Evolutionary conservation across 257 asterid species (phyloP).

Genomic region (Solanum pinnatisectum): DNA sequence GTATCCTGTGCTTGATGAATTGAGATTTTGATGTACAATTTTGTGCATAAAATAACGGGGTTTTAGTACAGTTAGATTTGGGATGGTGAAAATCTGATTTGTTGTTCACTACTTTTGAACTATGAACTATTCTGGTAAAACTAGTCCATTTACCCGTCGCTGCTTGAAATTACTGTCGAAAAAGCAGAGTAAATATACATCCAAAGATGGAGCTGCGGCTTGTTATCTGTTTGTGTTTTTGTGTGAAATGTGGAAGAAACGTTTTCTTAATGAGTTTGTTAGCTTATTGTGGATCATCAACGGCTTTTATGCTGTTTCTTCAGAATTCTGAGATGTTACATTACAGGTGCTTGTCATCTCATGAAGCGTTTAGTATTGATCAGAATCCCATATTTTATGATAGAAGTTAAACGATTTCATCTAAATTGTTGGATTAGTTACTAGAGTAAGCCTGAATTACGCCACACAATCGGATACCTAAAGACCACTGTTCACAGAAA

Average conservation of each 20-base stretch:
- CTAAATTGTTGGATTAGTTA: not conserved
- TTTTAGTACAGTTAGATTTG: constrained; percentile 8
- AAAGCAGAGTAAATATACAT: constrained; percentile 20
- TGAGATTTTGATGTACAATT: not conserved
- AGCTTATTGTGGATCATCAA: constrained; percentile 15
- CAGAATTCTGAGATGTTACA: constrained; percentile 27
- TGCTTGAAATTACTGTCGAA: constrained; percentile 20
- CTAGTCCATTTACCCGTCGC: constrained; percentile 6
- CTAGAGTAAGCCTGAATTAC: not conserved
- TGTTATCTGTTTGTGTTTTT: constrained; percentile 14
- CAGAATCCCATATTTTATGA: not conserved
- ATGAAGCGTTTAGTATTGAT: not conserved
- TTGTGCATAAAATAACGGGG: constrained; percentile 44
- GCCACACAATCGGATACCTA: not conserved
- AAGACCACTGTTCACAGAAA: not conserved
- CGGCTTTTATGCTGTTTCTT: constrained; percentile 21
- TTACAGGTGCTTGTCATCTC: constrained; percentile 20
- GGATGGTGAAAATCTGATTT: constrained; percentile 9
- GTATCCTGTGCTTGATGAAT: not conserved
- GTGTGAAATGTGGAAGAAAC: constrained; percentile 7
- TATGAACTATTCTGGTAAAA: not conserved
- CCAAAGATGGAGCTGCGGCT: constrained; percentile 24
- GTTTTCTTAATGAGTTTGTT: constrained; percentile 19
- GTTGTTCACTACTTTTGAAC: constrained; percentile 1
- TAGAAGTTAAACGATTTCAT: not conserved